Conservation (phyloP, 192 early-diverging fungal species). For the Coemansia sp. region DNA sequence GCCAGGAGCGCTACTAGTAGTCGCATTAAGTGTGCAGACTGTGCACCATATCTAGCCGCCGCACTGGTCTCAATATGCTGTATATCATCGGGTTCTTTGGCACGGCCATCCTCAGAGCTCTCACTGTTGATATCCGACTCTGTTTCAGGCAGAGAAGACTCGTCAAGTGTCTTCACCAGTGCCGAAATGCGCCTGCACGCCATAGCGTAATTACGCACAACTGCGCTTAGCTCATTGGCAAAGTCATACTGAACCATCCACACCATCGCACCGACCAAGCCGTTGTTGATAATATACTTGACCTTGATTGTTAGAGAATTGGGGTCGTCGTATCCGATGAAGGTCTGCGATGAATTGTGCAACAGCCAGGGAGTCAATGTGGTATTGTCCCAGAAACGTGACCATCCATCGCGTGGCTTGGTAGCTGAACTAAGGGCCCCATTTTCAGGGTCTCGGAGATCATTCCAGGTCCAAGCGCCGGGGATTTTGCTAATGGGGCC, state of each 20-base stretch:
- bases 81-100: too few relatives aligned
- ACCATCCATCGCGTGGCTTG: constrained; percentile 54
- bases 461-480: constrained; percentile 50
- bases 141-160: too few relatives aligned
- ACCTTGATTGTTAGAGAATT: constrained; percentile 61
- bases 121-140: too few relatives aligned
- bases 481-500: constrained; percentile 48
- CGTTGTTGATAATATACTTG: constrained; percentile 45
- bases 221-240: constrained; percentile 54
- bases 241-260: constrained; percentile 69
- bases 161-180: too few relatives aligned
- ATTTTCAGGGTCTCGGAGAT: constrained; percentile 40
- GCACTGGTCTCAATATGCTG: too few relatives aligned
- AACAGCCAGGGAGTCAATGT: constrained; percentile 74
- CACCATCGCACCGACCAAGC: constrained; percentile 67
- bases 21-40: too few relatives aligned
- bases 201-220: constrained; percentile 36
- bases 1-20: too few relatives aligned
- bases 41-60: too few relatives aligned
- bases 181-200: constrained; percentile 15
- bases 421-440: constrained; percentile 33
- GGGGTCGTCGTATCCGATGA: constrained; percentile 72
- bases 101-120: too few relatives aligned
- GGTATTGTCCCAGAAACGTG: constrained; percentile 62
- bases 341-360: constrained; percentile 58